Conservation (phyloP, 2,329 filamentous ascomycete genomes). For the Blumeria hordei region DNA sequence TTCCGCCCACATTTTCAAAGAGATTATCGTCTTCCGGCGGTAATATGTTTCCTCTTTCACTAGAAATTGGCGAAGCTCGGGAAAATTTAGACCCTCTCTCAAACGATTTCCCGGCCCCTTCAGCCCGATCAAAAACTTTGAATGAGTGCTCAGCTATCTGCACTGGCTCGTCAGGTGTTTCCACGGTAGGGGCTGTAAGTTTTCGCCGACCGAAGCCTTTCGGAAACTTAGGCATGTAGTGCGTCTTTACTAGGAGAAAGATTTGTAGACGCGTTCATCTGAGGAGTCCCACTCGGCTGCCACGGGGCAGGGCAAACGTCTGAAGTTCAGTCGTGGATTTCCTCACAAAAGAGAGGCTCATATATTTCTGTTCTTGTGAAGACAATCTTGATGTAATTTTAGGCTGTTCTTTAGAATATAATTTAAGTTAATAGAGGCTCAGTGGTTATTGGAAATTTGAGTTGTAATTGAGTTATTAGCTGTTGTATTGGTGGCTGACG, state of each 20-base stretch:
- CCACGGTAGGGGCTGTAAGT: constrained; percentile 11
- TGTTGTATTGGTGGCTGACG: too few relatives aligned
- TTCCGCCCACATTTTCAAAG: constrained; percentile 13
- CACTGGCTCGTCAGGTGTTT: constrained; percentile 1
- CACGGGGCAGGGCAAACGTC: not conserved
- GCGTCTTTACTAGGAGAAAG: constrained; percentile 4
- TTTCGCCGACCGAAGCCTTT: constrained; percentile 15
- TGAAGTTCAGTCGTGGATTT: too few relatives aligned
- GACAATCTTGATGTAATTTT: too few relatives aligned
- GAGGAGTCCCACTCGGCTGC: not conserved
- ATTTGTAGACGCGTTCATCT: constrained; percentile 4
- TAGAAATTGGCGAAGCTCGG: constrained; percentile 4
- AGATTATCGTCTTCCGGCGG: constrained; percentile 14
- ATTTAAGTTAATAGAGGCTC: too few relatives aligned
- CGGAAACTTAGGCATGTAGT: constrained; percentile 16
- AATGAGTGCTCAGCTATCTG: constrained; percentile 12
- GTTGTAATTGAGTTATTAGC: too few relatives aligned
- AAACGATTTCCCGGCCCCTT: constrained; percentile 9
- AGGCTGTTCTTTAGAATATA: too few relatives aligned
- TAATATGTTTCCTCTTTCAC: constrained; percentile 8
- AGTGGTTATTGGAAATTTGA: too few relatives aligned
- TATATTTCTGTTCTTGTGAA: too few relatives aligned
- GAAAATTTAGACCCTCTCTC: constrained; percentile 13
- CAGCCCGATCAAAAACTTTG: constrained; percentile 15
- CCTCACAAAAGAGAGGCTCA: too few relatives aligned